Base-by-base conservation (phyloP, 139 green algal species). In the Chlorella sorokiniana region DNA sequence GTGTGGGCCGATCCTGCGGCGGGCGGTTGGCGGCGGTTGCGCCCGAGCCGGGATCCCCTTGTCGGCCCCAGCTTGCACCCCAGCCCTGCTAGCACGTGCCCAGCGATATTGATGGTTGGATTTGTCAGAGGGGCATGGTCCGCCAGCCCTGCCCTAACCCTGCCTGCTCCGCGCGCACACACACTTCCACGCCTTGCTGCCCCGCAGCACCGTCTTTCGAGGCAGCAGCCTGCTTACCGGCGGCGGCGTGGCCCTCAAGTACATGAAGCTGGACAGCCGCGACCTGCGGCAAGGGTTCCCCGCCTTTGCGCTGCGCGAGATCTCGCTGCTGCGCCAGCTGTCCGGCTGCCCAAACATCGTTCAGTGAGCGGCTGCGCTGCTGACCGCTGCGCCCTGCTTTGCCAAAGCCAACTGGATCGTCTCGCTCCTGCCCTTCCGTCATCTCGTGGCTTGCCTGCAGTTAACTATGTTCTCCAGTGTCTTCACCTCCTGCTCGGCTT, bases 241-340 rank as follows among this genome's bases (percentile, higher is more conserved):
- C 29, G 33, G 62, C 7, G 25, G 42, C 0, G 65, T 89, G 1
- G 82, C 69, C 11, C 75, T 89, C 14, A 89, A 89, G 76, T 81
- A 83, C 44, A n/a, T 89, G 44, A 54, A 41, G 27, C 41, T 95
- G 31, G 93, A 97, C 16, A 22, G 56, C 42, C 38, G 18, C 56
- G 80, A 91, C 29, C 92, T 94, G 48, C 90, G 95, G 38, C 93
- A 98, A 45, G 95, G 95, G 16, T 88, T 98, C 29, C 92, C 94
- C 0, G 89, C 78, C 64, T 94, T 90, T 16, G 90, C 94, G 0
- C 94, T 98, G 33, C 79, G 95, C 1, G 95, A 98, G 82, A 95
- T 98, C 4, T 90, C 93, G 1, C 78, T 98, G 61, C 84, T 98
- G 4, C 95, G 95, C 51, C 93, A 97, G 84, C 90, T 98, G 35